Evolutionary conservation across 495 filamentous ascomycete genomes (phyloP).

Genomic region (Lentithecium fluviatile): DNA sequence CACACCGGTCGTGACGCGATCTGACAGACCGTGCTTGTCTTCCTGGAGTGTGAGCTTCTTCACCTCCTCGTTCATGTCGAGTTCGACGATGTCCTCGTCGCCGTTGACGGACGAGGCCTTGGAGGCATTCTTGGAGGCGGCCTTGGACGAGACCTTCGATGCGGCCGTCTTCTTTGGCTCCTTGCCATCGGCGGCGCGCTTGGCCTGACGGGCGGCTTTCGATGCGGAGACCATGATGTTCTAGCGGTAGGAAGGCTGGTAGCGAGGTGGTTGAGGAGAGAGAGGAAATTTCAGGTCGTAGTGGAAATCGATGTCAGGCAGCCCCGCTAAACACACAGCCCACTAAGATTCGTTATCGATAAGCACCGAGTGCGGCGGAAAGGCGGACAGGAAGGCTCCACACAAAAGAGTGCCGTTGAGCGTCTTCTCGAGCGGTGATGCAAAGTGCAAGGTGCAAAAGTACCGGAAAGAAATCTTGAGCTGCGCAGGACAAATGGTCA

Average conservation of each 20-base stretch:
- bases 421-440: no score
- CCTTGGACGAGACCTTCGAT: conserved; percentile 67
- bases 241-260: conserved; percentile 4
- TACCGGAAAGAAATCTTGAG: no score
- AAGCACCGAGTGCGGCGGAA: neutral
- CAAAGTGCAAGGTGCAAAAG: no score
- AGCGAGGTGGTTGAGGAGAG: conserved; percentile 6
- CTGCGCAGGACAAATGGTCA: no score
- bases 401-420: neutral
- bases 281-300: conserved; percentile 13
- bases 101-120: conserved; percentile 66
- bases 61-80: conserved; percentile 73
- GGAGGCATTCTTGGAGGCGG: conserved; percentile 62
- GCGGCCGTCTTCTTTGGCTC: conserved; percentile 48
- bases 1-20: conserved; percentile 97
- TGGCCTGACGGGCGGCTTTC: conserved; percentile 95
- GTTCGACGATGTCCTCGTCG: conserved; percentile 64
- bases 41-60: conserved; percentile 82
- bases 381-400: neutral
- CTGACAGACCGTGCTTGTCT: conserved; percentile 93
- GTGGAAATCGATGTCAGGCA: conserved; percentile 7
- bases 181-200: conserved; percentile 73
- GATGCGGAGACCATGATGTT: conserved; percentile 81
- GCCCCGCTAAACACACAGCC: conserved; percentile 11
- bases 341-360: conserved; percentile 11